phyloP scores from a whole-genome alignment of 306 rosid genomes.

The Ammopiptanthus mongolicus region DNA sequence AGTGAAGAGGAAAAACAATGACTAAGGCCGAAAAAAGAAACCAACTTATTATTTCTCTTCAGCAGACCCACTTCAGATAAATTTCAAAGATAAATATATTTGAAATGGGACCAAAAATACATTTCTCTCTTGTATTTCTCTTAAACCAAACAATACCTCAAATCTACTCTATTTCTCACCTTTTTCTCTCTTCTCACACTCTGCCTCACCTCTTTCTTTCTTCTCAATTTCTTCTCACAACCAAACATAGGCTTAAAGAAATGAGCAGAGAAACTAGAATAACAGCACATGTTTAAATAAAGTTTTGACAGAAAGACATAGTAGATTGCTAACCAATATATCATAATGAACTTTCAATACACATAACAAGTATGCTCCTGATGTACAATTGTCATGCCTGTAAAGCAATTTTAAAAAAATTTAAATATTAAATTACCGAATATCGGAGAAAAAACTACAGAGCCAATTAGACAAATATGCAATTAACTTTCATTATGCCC shows the following conservation, averaged over 20 bases:
- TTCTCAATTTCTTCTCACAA: too few species aligned
- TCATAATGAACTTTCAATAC: background rate
- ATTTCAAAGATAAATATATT: too few species aligned
- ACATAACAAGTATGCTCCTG: slow-evolving; percentile 1
- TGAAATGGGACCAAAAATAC: too few species aligned
- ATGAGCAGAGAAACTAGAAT: background rate
- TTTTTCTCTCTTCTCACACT: too few species aligned
- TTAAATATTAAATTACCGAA: background rate
- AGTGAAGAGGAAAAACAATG: slow-evolving; percentile 11
- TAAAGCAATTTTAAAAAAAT: background rate
- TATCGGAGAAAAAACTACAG: background rate
- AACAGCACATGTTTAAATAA: background rate
- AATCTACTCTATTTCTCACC: too few species aligned
- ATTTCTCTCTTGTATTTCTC: too few species aligned
- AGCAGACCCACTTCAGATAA: slow-evolving; percentile 3
- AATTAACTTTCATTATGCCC: background rate
- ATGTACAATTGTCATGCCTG: background rate
- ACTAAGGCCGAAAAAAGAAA: background rate
- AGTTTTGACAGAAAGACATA: background rate
- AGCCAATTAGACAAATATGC: background rate
- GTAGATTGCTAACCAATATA: background rate
- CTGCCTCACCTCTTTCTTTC: too few species aligned
- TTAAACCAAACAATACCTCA: too few species aligned
- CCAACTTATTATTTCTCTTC: slow-evolving; percentile 10
- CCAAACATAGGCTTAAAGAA: background rate